A percentile compares a stretch with the other conserved stretches of the same genome.
Evolutionary conservation across 768 basidiomycete species (phyloP).

Genomic region (Mycena crocata): DNA sequence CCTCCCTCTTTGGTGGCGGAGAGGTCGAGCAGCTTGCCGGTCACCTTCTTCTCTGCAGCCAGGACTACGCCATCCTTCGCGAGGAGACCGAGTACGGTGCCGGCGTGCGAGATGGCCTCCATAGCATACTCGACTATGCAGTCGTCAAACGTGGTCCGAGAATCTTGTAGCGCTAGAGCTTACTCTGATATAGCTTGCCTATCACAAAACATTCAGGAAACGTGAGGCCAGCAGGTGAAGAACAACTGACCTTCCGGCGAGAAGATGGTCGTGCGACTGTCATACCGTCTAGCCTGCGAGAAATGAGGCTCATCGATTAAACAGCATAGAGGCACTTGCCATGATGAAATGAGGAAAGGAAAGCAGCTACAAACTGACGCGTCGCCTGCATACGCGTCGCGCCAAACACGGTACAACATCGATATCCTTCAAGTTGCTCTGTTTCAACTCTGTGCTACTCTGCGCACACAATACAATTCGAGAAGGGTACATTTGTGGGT

Average conservation of each 20-base stretch:
- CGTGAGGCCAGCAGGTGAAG: slow-evolving; percentile 5
- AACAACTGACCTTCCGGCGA: slow-evolving; percentile 87
- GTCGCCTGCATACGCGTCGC: slow-evolving; percentile 59
- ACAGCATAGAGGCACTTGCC: slow-evolving; percentile 51
- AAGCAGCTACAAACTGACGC: slow-evolving; percentile 52
- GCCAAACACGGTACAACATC: slow-evolving; percentile 21
- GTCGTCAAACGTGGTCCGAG: slow-evolving; percentile 12
- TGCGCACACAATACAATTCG: slow-evolving; percentile 16
- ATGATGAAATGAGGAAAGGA: slow-evolving; percentile 52
- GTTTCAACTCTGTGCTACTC: no score
- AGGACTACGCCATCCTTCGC: slow-evolving; percentile 93
- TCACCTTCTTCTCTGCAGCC: slow-evolving; percentile 97
- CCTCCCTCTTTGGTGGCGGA: slow-evolving; percentile 87
- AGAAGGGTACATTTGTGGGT: slow-evolving; percentile 1
- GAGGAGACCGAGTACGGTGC: slow-evolving; percentile 92
- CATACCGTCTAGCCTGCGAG: slow-evolving; percentile 89
- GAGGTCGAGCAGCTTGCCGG: slow-evolving; percentile 95
- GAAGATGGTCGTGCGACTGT: slow-evolving; percentile 98
- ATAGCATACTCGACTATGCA: slow-evolving; percentile 96
- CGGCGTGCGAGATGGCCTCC: slow-evolving; percentile 98
- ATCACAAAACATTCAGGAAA: slow-evolving; percentile 29
- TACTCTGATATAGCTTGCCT: slow-evolving; percentile 98
- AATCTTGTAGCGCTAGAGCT: slow-evolving; percentile 43
- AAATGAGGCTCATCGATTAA: slow-evolving; percentile 6
- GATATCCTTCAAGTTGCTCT: no score